Base-by-base conservation (phyloP, 805 yeast species). In the Candida oleophila region DNA sequence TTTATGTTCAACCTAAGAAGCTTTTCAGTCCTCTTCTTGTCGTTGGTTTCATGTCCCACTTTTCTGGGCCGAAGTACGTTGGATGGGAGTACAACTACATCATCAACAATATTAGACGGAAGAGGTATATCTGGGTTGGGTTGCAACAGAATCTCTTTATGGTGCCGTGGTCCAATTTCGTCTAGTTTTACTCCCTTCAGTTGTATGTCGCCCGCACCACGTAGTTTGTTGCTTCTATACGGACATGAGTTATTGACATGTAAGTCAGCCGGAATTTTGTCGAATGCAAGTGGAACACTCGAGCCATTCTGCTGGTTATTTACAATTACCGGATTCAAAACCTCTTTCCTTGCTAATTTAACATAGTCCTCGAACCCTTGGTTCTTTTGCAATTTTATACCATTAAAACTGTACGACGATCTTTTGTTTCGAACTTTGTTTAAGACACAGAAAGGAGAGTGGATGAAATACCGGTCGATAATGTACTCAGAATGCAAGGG, bases 401-500 rank as follows among this genome's bases (percentile, higher is more conserved):
- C 61, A 3, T 47, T 45, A 36, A 48, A 57, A 2, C 16, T 7
- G 44, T 59, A 59, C 4, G 39, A 21, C 2, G 46, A 16, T 22
- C 48, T 44, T 15, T 52, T 49, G 11, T 46, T 43, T 35, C 54
- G 47, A 1, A 61, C 12, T 42, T 61, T 53, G 21, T 54, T 47
- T 16, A 60, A 14, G 3, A 60, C 42, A 47, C 69, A 68, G 33
- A 57, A 48, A 0, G 73, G 74, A 11, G 67, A 60, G 50, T 73
- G 71, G 7, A 64, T 49, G 4, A 70, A 41, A 45, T 69, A 69
- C 41, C 74, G 52, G 48, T 73, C 74, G 49, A 66, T 65, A 36
- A 67, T 57, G 49, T 73, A 74, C 40, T 63, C 72, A 1, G 76
- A 48, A 16, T 41, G 36, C 7, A 34, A 9, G 15, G 45, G 45